Base-by-base conservation (phyloP, 2,329 filamentous ascomycete species). In the Dichotomopilus funicola region DNA sequence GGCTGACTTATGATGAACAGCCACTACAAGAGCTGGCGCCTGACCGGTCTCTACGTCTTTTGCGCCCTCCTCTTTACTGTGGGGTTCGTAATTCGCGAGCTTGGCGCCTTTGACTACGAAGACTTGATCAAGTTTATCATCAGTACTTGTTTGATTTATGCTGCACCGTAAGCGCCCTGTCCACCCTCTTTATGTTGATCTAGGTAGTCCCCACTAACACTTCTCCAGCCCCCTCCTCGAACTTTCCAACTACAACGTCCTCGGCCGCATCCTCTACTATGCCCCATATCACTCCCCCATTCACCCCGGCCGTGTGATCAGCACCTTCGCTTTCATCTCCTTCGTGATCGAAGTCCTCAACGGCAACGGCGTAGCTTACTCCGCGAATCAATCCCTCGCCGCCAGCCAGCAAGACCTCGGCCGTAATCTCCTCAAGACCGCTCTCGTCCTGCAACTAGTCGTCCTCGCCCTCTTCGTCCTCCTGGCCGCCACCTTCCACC, bases 231-330 rank as follows among this genome's bases (percentile, higher is more conserved):
- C 63, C 34, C 68, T 81, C 8, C 74, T 81, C 52, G 78, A 80
- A 49, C 72, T 79, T 1, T 73, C 76, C 43, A 81, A 83, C 63
- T 83, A 82, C 66, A 75, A 80, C 62, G 72, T 81, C 51, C 74
- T 84, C 44, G 76, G 75, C 3, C 74, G 79, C 3, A 71, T 80
- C n/a, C 70, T 83, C n/a, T 77, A 76, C 66, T 83, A 82, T 64
- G 71, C 80, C 3, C 80, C 80, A 0, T 79, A 81, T 61, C 71
- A 77, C 54, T 71, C 78, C 0, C 79, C 79, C 0, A 66, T 77
- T 45, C 66, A 72, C 40, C 72, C 73, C 0, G 66, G 68, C 38
- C 67, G 67, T 10, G 69, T 75, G 13, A 56, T 74, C 10, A 67
- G 67, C 5, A 72, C 68, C n/a, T 75, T 76, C 59, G 68, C 67